Evolutionary conservation across 306 rosid genomes (phyloP).

Genomic region (Cicer chorassanicum): DNA sequence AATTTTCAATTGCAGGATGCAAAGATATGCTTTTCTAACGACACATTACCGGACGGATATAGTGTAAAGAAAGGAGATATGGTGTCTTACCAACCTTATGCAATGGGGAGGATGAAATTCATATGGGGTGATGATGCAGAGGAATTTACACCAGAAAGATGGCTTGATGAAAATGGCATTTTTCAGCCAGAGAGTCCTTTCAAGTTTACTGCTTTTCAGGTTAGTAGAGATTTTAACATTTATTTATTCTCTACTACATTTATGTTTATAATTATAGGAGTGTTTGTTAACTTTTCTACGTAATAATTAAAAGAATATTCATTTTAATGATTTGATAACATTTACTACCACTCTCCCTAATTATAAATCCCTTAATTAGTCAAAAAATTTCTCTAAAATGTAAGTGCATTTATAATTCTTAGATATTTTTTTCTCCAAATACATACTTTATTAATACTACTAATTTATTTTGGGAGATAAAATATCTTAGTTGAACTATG

Average conservation of each 20-base stretch:
- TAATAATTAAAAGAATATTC: too few species aligned
- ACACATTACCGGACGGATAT: slow-evolving; percentile 74
- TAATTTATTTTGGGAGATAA: too few species aligned
- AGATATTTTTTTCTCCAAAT: too few species aligned
- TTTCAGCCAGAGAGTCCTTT: slow-evolving; percentile 72
- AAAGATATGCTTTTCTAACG: slow-evolving; percentile 70
- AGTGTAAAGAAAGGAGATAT: slow-evolving; percentile 68
- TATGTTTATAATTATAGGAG: background rate
- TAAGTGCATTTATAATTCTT: too few species aligned
- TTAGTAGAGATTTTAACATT: slow-evolving; percentile 36
- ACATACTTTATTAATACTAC: too few species aligned
- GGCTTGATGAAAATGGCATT: slow-evolving; percentile 66
- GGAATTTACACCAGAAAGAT: slow-evolving; percentile 73
- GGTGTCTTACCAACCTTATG: slow-evolving; percentile 74
- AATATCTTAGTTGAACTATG: too few species aligned
- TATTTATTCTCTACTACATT: background rate
- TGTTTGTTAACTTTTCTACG: background rate
- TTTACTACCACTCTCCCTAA: too few species aligned
- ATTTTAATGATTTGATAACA: too few species aligned
- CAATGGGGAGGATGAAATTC: slow-evolving; percentile 88
- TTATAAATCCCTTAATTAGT: too few species aligned
- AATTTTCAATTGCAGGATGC: slow-evolving; percentile 59
- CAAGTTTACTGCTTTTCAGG: slow-evolving; percentile 86
- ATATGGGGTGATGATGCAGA: slow-evolving; percentile 89
- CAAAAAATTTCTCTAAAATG: too few species aligned